A percentile compares a stretch with the other conserved stretches of the same genome.
These are phyloP conservation scores for Strobilomyces dryophilus DNA, from an alignment of 768 basidiomycete genomes.

Conservation along the genomic window DNA sequence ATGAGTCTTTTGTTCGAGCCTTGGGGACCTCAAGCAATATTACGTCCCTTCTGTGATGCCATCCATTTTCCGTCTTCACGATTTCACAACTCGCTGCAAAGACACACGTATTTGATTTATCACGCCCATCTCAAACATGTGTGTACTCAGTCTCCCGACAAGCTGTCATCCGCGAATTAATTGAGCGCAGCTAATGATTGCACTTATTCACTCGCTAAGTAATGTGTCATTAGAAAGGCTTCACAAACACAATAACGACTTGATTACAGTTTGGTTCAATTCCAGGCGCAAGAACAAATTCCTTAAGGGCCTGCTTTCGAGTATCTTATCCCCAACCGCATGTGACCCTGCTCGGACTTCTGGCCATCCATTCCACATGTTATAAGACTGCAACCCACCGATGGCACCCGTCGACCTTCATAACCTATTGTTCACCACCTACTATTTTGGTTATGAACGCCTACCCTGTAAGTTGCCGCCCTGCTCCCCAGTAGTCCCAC, in stretches of 20 bases:
- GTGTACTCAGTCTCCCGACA: conserved; percentile 20
- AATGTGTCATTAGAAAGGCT: conserved; percentile 24
- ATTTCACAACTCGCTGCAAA: conserved; percentile 25
- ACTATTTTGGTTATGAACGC: conserved; percentile 76
- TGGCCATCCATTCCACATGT: conserved; percentile 6
- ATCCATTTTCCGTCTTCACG: conserved; percentile 18
- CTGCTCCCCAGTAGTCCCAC: conserved; percentile 1
- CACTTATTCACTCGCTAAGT: conserved; percentile 25
- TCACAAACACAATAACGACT: conserved; percentile 30
- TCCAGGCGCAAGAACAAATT: conserved; percentile 25
- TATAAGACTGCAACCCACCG: conserved; percentile 21
- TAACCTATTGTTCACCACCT: conserved; percentile 20
- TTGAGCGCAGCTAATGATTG: conserved; percentile 31
- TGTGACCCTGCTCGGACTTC: conserved; percentile 18
- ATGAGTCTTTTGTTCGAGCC: conserved; percentile 10
- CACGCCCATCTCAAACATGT: conserved; percentile 29
- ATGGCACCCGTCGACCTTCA: conserved; percentile 20
- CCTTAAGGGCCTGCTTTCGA: conserved; percentile 21
- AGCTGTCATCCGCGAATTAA: conserved; percentile 30
- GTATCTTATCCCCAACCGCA: conserved; percentile 32
- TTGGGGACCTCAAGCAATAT: conserved; percentile 26
- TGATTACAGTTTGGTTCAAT: conserved; percentile 11
- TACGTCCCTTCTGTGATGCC: conserved; percentile 28
- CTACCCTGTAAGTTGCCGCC: conserved; percentile 46
- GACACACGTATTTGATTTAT: conserved; percentile 30